These are phyloP conservation scores for Boletus patriciae DNA, from an alignment of 768 basidiomycete genomes.

Conservation along the genomic window DNA sequence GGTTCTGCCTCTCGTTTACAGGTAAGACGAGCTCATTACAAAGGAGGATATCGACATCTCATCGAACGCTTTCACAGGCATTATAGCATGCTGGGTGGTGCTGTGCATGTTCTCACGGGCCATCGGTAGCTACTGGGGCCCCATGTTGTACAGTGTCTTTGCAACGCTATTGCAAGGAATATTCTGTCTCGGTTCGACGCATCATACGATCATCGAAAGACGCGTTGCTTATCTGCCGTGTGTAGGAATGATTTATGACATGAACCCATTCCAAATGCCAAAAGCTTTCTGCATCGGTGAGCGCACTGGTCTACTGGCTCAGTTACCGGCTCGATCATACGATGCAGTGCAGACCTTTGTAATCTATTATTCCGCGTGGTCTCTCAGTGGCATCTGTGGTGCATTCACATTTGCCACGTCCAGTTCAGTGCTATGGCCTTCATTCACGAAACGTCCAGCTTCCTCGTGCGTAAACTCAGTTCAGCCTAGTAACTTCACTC, in stretches of 20 bases:
- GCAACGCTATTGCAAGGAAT: constrained; percentile 53
- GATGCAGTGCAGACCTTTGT: constrained; percentile 25
- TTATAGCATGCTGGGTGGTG: constrained; percentile 50
- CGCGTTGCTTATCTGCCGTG: neutral
- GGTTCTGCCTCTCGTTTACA: constrained; percentile 57
- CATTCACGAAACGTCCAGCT: constrained; percentile 27
- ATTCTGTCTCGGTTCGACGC: constrained; percentile 56
- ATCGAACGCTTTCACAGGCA: constrained; percentile 37
- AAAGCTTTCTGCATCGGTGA: constrained; percentile 55
- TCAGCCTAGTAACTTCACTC: neutral
- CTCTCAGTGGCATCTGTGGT: constrained; percentile 45
- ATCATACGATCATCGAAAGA: neutral
- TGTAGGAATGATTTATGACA: constrained; percentile 61
- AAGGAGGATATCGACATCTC: neutral
- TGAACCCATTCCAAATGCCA: constrained; percentile 64
- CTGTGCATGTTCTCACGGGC: constrained; percentile 46
- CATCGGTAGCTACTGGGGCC: constrained; percentile 48
- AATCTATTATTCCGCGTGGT: constrained; percentile 43
- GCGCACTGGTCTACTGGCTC: constrained; percentile 9
- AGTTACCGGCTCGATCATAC: constrained; percentile 13
- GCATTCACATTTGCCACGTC: constrained; percentile 50
- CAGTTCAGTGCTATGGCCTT: constrained; percentile 42
- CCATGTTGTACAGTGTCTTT: constrained; percentile 48
- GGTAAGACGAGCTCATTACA: constrained; percentile 37
- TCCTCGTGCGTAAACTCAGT: constrained; percentile 18